Base-by-base conservation (phyloP, 805 yeast species). In the Lachancea fermentati region DNA sequence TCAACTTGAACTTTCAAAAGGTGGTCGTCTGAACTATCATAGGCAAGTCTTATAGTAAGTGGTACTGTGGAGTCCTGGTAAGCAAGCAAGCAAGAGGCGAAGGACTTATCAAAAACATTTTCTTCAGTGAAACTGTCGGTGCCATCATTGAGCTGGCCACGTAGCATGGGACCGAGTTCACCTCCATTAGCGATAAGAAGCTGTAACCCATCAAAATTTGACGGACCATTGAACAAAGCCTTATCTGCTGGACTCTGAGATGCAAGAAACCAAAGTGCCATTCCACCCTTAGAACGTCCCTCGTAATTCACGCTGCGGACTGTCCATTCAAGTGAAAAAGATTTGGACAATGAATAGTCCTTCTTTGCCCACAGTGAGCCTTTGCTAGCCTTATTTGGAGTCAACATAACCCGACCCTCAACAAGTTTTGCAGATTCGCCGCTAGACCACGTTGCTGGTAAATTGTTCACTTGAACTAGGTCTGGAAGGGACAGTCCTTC, bases 31-130 rank as follows among this genome's bases (percentile, higher is more conserved):
- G 51, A 49, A 7, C 60, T 58, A 17, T 76, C 72, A 51, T 81
- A 81, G 6, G 81, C 76, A 11, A 84, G 48, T 60, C 87, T 75
- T n/a, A 82, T 39, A 1, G 85, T 80, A 17, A 75, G 66, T 8
- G 94, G 94, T 4, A 82, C 85, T 46, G 76, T 75, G 0, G 86
- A 76, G 50, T 78, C 79, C 56, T 82, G 81, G 50, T 75, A 84
- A 7, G 67, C 65, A 48, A 79, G 58, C n/a, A 66, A 58, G 62
- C 86, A 80, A 9, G 74, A 67, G 1, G 81, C 83, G 46, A 79
- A 65, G 0, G 76, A 56, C 28, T 53, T 44, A 3, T 55, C 51
- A 40, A 65, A 61, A 7, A 65, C 52, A 3, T 51, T 49, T 2
- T 45, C 45, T 12, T 45, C 39, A 2, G 41, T 30, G 9, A 65